These are phyloP conservation scores for Cladosporium colombiae DNA, from an alignment of 2,329 filamentous ascomycete genomes.

Conservation along the genomic window DNA sequence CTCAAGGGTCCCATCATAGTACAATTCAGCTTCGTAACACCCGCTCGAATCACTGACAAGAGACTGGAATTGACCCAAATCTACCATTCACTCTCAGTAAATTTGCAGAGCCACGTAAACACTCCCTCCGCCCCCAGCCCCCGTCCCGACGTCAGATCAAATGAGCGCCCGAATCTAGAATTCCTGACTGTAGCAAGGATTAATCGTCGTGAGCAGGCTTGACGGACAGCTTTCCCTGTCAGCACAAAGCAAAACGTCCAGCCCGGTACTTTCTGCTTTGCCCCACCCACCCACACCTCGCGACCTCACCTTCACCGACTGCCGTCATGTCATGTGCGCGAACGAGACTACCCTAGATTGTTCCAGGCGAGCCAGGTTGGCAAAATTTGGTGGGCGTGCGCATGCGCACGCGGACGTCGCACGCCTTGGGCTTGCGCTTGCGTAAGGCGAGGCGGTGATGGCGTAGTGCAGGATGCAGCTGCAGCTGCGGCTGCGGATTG, in stretches of 20 bases:
- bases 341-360: too few relatives aligned
- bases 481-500: too few relatives aligned
- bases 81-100: neutral
- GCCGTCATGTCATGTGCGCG: neutral
- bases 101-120: neutral
- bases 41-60: neutral
- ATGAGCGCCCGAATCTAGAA: neutral
- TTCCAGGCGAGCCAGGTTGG: too few relatives aligned
- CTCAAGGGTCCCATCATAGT: neutral
- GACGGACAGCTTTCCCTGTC: neutral
- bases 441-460: neutral
- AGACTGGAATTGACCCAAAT: neutral
- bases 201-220: neutral
- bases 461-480: neutral
- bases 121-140: neutral
- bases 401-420: neutral
- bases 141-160: neutral
- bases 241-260: neutral
- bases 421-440: neutral
- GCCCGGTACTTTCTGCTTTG: neutral
- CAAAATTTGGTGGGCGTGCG: too few relatives aligned
- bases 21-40: neutral
- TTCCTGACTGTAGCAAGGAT: neutral
- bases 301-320: neutral
- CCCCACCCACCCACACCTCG: conserved; percentile 13